Percentiles rank a stretch among this genome's conserved stretches.
phyloP scores from a whole-genome alignment of 257 asterid species.

The Solanum boliviense region DNA sequence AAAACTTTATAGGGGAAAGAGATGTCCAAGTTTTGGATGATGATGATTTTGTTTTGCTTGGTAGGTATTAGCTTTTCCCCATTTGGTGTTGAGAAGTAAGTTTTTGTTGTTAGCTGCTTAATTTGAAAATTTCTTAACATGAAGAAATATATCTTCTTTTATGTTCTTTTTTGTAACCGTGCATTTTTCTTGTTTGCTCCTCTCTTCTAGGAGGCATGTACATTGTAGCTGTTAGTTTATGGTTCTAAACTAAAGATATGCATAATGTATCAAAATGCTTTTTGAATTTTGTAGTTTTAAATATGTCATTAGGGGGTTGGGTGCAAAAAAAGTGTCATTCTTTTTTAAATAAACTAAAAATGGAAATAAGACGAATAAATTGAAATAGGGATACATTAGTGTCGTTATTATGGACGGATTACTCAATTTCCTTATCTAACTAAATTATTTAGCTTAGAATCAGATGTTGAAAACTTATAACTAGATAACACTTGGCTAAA shows the following conservation, averaged over 20 bases:
- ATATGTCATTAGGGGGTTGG: not conserved
- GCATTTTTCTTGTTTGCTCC: not conserved
- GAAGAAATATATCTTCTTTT: not conserved
- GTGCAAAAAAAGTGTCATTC: not conserved
- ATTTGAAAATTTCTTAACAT: not conserved
- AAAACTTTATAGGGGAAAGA: slow-evolving; percentile 59
- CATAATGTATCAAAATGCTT: too few species aligned
- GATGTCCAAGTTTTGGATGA: slow-evolving; percentile 62
- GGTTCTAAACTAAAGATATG: not conserved
- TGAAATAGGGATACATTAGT: not conserved
- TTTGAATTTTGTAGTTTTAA: too few species aligned
- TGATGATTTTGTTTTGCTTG: slow-evolving; percentile 60
- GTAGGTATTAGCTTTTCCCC: slow-evolving; percentile 43
- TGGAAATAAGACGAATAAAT: not conserved
- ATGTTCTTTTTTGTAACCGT: not conserved
- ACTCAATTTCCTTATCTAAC: too few species aligned
- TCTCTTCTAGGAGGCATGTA: not conserved
- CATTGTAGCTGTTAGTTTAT: not conserved
- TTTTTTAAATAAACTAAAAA: too few species aligned
- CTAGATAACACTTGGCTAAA: too few species aligned
- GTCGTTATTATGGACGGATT: too few species aligned
- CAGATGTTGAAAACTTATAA: too few species aligned
- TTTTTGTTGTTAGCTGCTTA: not conserved
- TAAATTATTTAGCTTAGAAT: too few species aligned
- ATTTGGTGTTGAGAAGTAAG: not conserved